A percentile compares a stretch with the other conserved stretches of the same genome.
phyloP scores from a whole-genome alignment of 768 basidiomycete genomes.

The Lactarius sp. region DNA sequence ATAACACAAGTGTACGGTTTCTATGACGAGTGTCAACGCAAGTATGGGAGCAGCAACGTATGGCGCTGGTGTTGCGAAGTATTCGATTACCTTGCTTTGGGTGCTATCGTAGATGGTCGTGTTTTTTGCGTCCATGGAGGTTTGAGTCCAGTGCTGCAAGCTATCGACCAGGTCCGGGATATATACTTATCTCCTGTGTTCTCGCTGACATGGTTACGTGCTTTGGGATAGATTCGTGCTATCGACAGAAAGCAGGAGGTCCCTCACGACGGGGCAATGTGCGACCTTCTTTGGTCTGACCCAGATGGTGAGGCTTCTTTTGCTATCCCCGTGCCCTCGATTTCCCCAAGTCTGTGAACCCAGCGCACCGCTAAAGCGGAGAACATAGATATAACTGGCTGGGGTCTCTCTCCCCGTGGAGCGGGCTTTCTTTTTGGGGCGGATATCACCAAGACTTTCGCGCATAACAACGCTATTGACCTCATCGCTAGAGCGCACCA shows the following conservation, averaged over 20 bases:
- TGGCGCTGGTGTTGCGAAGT: conserved; percentile 99
- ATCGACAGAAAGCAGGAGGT: conserved; percentile 98
- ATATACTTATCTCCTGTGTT: conserved; percentile 18
- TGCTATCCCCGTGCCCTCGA: background rate
- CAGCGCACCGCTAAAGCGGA: background rate
- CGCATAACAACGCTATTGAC: conserved; percentile 87
- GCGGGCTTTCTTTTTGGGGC: conserved; percentile 94
- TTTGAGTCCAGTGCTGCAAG: conserved; percentile 80
- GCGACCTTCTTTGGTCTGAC: conserved; percentile 98
- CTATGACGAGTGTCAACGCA: conserved; percentile 94
- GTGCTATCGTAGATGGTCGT: conserved; percentile 93
- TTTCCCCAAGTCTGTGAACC: background rate
- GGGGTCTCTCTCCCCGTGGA: conserved; percentile 96
- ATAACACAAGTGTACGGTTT: conserved; percentile 96
- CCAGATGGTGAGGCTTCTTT: conserved; percentile 69
- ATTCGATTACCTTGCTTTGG: conserved; percentile 93
- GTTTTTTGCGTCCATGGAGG: conserved; percentile 99
- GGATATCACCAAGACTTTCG: conserved; percentile 86
- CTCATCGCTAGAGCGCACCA: conserved; percentile 97
- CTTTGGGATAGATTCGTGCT: conserved; percentile 65
- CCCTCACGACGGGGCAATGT: conserved; percentile 98
- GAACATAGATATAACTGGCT: conserved; percentile 74
- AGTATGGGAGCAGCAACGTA: conserved; percentile 90
- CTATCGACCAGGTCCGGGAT: conserved; percentile 73
- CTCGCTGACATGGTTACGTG: background rate